Percentiles rank a stretch among this genome's conserved stretches.
phyloP scores from a whole-genome alignment of 2,329 filamentous ascomycete genomes.

The Bimuria novae-zelandiae region DNA sequence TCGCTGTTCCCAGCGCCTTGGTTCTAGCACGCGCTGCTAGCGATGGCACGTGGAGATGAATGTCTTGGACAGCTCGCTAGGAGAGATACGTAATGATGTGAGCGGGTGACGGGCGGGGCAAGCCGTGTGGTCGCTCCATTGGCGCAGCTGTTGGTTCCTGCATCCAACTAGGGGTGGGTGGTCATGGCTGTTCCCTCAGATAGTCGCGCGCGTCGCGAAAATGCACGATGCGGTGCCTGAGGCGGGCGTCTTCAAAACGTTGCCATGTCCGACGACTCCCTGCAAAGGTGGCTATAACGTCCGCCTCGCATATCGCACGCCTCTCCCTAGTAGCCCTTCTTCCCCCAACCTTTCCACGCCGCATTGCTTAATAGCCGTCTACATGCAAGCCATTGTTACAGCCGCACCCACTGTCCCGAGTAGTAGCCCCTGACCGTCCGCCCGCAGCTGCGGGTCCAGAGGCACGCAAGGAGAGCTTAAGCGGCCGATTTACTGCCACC shows the following conservation, averaged over 20 bases:
- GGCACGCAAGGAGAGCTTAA: background rate
- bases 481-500: background rate
- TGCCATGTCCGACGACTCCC: slow-evolving; percentile 3
- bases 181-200: too few species aligned
- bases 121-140: background rate
- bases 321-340: background rate
- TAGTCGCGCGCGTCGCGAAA: slow-evolving; percentile 7
- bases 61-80: background rate
- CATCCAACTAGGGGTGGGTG: too few species aligned
- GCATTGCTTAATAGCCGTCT: too few species aligned
- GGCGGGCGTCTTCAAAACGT: too few species aligned
- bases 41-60: slow-evolving; percentile 5
- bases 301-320: background rate
- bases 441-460: slow-evolving; percentile 7
- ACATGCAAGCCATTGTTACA: background rate
- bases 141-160: slow-evolving; percentile 8
- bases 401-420: background rate
- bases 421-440: slow-evolving; percentile 24
- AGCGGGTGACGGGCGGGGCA: background rate
- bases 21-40: too few species aligned
- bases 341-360: background rate
- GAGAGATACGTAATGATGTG: background rate
- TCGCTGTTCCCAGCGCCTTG: too few species aligned
- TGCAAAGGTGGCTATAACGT: background rate
- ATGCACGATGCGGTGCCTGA: too few species aligned